A percentile compares a stretch with the other conserved stretches of the same genome.
phyloP scores from a whole-genome alignment of 192 early-diverging fungal species.

The Chytriomyces sp. region DNA sequence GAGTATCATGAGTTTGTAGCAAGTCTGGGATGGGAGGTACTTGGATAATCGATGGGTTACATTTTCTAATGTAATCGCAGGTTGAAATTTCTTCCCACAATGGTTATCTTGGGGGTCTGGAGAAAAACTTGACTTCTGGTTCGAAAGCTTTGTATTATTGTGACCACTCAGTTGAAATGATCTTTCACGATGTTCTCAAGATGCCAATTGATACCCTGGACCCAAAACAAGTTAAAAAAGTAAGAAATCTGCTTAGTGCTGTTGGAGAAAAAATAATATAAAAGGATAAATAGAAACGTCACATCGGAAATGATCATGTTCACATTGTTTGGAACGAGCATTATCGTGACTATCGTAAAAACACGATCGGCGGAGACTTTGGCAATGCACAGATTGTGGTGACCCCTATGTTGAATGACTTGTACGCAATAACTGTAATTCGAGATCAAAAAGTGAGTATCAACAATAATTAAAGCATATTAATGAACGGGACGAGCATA shows the following conservation, averaged over 20 bases:
- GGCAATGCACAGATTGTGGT: slow-evolving; percentile 94
- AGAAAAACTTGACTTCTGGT: slow-evolving; percentile 78
- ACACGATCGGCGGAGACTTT: slow-evolving; percentile 96
- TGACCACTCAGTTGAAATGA: slow-evolving; percentile 79
- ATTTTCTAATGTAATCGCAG: neutral
- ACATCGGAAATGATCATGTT: slow-evolving; percentile 98
- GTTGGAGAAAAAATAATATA: neutral
- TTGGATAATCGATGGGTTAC: neutral
- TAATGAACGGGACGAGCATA: slow-evolving; percentile 6
- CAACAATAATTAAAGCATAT: neutral
- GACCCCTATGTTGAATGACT: slow-evolving; percentile 73
- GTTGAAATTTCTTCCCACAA: slow-evolving; percentile 53
- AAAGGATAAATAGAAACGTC: slow-evolving; percentile 78
- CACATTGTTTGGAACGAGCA: slow-evolving; percentile 99
- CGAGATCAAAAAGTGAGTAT: slow-evolving; percentile 59
- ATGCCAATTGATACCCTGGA: slow-evolving; percentile 86
- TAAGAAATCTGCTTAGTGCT: slow-evolving; percentile 37
- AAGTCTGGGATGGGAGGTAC: slow-evolving; percentile 88
- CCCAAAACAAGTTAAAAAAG: slow-evolving; percentile 89
- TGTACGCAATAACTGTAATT: slow-evolving; percentile 61
- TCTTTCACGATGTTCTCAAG: slow-evolving; percentile 87
- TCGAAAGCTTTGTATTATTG: slow-evolving; percentile 79
- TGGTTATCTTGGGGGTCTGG: slow-evolving; percentile 87
- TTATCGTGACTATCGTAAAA: slow-evolving; percentile 76
- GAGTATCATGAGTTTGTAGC: slow-evolving; percentile 84